Conservation (phyloP, 306 rosid species). For the Astragalus glycyphyllos region DNA sequence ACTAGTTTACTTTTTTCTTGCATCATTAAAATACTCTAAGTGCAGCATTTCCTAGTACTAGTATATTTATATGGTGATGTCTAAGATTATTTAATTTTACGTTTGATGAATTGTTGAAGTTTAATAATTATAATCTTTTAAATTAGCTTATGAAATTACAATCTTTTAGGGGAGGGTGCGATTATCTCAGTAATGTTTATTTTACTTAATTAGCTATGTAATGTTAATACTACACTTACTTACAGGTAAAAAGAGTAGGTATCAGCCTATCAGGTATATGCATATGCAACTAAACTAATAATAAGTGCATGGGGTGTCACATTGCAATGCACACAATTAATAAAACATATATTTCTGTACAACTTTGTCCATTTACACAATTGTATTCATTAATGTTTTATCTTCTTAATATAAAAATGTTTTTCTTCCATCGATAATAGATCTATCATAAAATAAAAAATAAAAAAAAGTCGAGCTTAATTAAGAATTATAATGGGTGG, state of each 20-base stretch:
- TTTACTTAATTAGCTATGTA: too few relatives aligned
- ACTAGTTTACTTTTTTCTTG: neutral
- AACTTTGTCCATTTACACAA: too few relatives aligned
- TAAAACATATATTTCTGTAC: neutral
- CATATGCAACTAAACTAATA: too few relatives aligned
- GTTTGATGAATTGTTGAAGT: neutral
- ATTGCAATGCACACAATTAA: neutral
- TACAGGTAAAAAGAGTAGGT: too few relatives aligned
- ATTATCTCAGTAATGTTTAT: too few relatives aligned
- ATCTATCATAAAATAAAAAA: too few relatives aligned
- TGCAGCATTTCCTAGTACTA: neutral
- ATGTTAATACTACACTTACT: too few relatives aligned
- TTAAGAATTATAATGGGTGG: constrained; percentile 13
- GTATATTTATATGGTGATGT: neutral
- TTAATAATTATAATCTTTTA: too few relatives aligned
- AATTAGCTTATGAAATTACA: too few relatives aligned
- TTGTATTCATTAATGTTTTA: neutral
- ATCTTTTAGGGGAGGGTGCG: too few relatives aligned
- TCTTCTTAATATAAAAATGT: neutral
- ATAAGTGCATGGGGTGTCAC: neutral
- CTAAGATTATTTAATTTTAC: constrained; percentile 6
- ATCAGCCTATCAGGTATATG: too few relatives aligned
- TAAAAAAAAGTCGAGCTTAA: constrained; percentile 6
- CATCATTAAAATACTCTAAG: neutral
- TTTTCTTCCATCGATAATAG: constrained; percentile 8